Evolutionary conservation across 352 stramenopile species (phyloP).

Genomic region (Phytopythium kandeliae): DNA sequence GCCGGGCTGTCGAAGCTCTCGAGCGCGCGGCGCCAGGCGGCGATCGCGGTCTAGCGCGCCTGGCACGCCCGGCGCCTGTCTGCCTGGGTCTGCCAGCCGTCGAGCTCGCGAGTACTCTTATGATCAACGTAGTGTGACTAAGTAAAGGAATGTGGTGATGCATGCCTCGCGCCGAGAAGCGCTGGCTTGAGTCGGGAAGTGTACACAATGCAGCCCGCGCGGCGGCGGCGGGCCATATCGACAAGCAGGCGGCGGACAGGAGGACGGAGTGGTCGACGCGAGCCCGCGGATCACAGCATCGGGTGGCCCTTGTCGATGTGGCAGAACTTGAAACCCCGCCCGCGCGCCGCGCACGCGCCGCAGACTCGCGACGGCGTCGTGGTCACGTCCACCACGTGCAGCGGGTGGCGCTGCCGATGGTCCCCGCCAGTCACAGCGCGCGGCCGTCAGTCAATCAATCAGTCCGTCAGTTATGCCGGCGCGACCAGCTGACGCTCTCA

Average conservation of each 20-base stretch:
- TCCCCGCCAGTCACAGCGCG: too few species aligned
- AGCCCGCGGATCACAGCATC: constrained; percentile 40
- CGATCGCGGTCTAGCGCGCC: constrained; percentile 40
- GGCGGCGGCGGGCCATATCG: not conserved
- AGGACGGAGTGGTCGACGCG: not conserved
- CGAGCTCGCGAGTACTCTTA: not conserved
- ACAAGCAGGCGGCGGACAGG: not conserved
- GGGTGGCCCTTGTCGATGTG: constrained; percentile 70
- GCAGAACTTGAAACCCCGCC: constrained; percentile 54
- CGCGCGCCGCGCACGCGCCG: constrained; percentile 23
- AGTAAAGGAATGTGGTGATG: not conserved
- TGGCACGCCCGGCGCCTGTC: not conserved
- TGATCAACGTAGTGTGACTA: not conserved
- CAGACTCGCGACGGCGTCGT: constrained; percentile 38
- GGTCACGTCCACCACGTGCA: constrained; percentile 71
- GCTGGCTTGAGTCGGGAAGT: not conserved
- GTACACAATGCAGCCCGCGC: not conserved
- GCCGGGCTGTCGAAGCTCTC: constrained; percentile 28
- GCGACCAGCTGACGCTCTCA: too few species aligned
- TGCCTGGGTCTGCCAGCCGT: not conserved
- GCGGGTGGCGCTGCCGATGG: constrained; percentile 60
- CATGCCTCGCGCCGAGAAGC: not conserved
- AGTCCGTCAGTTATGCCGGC: too few species aligned
- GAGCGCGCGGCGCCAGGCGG: constrained; percentile 21
- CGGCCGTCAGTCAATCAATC: too few species aligned